Conservation (phyloP, 1,284 basidiomycete species). For the Ceratorhiza oryzae-sativae region DNA sequence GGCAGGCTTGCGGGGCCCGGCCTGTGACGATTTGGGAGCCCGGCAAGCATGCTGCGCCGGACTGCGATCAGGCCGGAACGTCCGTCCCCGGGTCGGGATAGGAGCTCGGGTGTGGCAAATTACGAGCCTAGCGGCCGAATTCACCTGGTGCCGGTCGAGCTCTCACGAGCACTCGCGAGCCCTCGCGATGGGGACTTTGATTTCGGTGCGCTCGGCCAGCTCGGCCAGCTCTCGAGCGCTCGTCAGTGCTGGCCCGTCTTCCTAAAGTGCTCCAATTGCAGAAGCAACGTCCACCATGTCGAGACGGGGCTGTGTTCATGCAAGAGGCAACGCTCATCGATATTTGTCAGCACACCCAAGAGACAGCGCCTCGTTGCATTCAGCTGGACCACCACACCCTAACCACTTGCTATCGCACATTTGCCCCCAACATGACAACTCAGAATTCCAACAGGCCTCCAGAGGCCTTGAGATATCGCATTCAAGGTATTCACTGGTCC, state of each 20-base stretch:
- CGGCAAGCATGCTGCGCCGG: neutral
- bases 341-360: no score
- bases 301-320: no score
- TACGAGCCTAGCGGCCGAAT: neutral
- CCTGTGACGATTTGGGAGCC: neutral
- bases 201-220: neutral
- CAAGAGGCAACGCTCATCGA: no score
- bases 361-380: no score
- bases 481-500: no score
- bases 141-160: neutral
- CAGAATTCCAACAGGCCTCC: no score
- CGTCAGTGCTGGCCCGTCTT: neutral
- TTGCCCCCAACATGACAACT: no score
- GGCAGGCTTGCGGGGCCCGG: neutral
- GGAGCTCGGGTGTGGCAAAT: neutral
- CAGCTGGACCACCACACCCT: no score
- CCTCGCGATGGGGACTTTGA: constrained; percentile 29
- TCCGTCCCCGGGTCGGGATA: neutral
- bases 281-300: no score
- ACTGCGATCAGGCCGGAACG: neutral
- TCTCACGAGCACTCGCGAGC: neutral
- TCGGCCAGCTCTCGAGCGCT: neutral
- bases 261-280: no score
- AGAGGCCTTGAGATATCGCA: no score
- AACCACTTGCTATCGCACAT: no score